phyloP scores from a whole-genome alignment of 2,329 filamentous ascomycete species.

The Magnaporthales sp. region DNA sequence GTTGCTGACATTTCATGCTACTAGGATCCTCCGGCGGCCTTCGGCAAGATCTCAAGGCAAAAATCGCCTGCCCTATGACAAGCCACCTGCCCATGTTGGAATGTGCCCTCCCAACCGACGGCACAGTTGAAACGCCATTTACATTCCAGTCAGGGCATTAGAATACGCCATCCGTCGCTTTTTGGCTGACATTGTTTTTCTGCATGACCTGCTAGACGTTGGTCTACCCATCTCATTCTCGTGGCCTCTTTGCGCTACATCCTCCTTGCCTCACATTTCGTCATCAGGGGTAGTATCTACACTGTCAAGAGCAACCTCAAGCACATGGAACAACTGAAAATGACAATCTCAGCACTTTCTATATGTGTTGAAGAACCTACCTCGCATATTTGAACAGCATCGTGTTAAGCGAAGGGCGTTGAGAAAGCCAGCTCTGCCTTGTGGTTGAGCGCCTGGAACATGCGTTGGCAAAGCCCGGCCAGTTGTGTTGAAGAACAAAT shows the following conservation, averaged over 20 bases:
- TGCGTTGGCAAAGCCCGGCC: not conserved
- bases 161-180: not conserved
- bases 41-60: not conserved
- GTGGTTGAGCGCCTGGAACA: not conserved
- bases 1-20: not conserved
- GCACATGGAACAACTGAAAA: not conserved
- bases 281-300: not conserved
- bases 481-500: not conserved
- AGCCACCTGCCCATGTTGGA: not conserved
- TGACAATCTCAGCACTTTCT: not conserved
- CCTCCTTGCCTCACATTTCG: too few species aligned
- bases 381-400: not conserved
- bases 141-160: not conserved
- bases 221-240: too few species aligned
- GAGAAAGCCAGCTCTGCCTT: not conserved
- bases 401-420: not conserved
- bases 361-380: not conserved
- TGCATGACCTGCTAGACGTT: not conserved
- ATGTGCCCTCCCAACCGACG: not conserved
- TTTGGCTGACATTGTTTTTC: not conserved
- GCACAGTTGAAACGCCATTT: not conserved
- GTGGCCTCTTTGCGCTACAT: not conserved
- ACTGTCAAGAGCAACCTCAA: not conserved
- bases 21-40: not conserved
- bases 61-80: not conserved